Percentiles rank a stretch among this genome's conserved stretches.
phyloP scores from a whole-genome alignment of 2,329 filamentous ascomycete species.

The Colletotrichum tropicicola region DNA sequence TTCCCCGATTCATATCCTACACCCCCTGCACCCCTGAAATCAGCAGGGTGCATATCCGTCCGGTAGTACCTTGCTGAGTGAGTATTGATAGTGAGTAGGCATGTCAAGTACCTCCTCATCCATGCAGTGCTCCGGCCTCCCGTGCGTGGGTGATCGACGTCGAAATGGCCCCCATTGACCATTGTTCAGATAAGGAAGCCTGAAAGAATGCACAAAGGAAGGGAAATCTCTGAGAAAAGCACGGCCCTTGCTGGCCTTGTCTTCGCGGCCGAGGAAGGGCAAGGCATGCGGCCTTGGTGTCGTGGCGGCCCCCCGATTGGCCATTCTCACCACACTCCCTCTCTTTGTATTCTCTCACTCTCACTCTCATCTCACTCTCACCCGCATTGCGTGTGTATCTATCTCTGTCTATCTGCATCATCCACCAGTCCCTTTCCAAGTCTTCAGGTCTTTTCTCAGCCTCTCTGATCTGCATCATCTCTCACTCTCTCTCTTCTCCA shows the following conservation, averaged over 20 bases:
- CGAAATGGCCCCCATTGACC: conserved; percentile 20
- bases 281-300: conserved; percentile 7
- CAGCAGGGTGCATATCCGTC: too few relatives aligned
- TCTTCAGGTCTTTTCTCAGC: not conserved
- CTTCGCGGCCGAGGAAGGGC: not conserved
- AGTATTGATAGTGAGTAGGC: too few relatives aligned
- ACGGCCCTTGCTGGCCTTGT: not conserved
- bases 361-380: not conserved
- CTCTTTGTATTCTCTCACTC: not conserved
- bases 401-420: too few relatives aligned
- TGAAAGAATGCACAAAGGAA: conserved; percentile 14
- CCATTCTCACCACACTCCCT: not conserved
- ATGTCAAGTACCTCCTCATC: too few relatives aligned
- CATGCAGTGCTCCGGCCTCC: conserved; percentile 1
- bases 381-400: too few relatives aligned
- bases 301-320: conserved; percentile 24
- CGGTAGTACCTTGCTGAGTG: too few relatives aligned
- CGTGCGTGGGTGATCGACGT: conserved; percentile 21
- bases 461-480: not conserved
- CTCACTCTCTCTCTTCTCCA: not conserved
- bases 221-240: not conserved
- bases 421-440: too few relatives aligned
- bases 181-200: conserved; percentile 24
- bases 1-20: conserved; percentile 8
- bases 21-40: not conserved